A percentile compares a stretch with the other conserved stretches of the same genome.
These are phyloP conservation scores for Cutaneotrichosporon sp. DNA, from an alignment of 1,284 basidiomycete species.

Conservation along the genomic window DNA sequence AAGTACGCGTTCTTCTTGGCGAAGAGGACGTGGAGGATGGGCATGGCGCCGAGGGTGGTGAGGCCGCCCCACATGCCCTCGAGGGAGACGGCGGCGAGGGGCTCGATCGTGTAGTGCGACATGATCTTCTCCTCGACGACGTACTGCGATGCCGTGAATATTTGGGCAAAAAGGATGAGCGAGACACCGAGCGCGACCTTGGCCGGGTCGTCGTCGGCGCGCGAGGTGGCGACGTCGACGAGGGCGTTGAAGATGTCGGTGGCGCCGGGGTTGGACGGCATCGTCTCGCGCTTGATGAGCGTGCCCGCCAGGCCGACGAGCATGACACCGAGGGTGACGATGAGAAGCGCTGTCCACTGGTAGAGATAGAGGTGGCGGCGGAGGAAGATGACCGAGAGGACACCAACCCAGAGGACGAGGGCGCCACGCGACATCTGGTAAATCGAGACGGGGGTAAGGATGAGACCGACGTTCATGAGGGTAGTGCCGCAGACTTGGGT, in stretches of 20 bases:
- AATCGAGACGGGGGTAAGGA: constrained; percentile 95
- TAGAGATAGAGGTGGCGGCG: constrained; percentile 59
- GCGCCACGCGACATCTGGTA: constrained; percentile 98
- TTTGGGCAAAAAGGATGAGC: constrained; percentile 93
- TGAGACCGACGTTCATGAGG: constrained; percentile 92
- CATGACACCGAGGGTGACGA: constrained; percentile 87
- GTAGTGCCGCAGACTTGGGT: constrained; percentile 54
- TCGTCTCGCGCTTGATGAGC: constrained; percentile 60
- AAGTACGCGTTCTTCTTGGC: constrained; percentile 76
- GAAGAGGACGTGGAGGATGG: constrained; percentile 58
- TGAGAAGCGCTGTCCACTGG: constrained; percentile 82
- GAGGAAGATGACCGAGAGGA: constrained; percentile 90
- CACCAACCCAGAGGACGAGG: constrained; percentile 93
- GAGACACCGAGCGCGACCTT: constrained; percentile 65
- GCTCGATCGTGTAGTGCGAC: constrained; percentile 80
- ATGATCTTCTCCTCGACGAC: constrained; percentile 95
- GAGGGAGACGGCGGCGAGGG: constrained; percentile 90
- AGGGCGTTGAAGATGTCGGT: constrained; percentile 8
- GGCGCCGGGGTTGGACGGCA: not conserved
- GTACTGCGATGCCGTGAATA: constrained; percentile 61
- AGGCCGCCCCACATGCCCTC: constrained; percentile 90
- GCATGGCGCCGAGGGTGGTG: constrained; percentile 57
- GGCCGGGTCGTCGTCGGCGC: constrained; percentile 47
- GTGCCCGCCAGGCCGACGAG: constrained; percentile 91
- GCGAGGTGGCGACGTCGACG: constrained; percentile 9